These are phyloP conservation scores for Musa troglodytarum DNA, from an alignment of 176 grass and related monocot species.

Conservation along the genomic window DNA sequence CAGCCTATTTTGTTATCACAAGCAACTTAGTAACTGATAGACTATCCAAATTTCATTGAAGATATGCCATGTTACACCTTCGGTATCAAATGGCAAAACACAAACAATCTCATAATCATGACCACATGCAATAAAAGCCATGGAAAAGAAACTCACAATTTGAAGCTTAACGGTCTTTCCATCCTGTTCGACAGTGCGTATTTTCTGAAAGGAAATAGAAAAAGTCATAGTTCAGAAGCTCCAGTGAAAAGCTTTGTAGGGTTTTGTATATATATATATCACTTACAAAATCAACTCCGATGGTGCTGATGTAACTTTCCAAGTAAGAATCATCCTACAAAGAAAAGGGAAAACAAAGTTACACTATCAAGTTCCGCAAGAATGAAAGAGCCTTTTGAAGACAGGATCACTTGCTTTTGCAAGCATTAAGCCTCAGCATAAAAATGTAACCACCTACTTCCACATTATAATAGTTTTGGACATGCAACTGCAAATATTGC, in stretches of 20 bases:
- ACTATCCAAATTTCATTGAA: too few relatives aligned
- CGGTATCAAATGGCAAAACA: not conserved
- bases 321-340: conserved; percentile 17
- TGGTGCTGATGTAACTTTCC: conserved; percentile 21
- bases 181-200: conserved; percentile 23
- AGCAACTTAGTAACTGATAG: not conserved
- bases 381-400: not conserved
- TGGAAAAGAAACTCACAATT: conserved; percentile 8
- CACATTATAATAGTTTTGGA: not conserved
- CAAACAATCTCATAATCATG: not conserved
- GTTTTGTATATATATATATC: not conserved
- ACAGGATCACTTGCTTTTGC: not conserved
- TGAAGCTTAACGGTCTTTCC: conserved; percentile 23
- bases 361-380: too few relatives aligned
- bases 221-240: not conserved
- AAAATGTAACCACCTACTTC: not conserved
- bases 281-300: conserved; percentile 19
- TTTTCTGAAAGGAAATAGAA: conserved; percentile 12
- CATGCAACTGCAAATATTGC: not conserved
- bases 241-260: not conserved
- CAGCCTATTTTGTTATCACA: not conserved
- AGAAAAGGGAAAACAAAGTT: not conserved
- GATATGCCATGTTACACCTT: not conserved
- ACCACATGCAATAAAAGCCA: not conserved
- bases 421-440: not conserved